Base-by-base conservation (phyloP, 257 asterid genomes). In the Solanum piurae region DNA sequence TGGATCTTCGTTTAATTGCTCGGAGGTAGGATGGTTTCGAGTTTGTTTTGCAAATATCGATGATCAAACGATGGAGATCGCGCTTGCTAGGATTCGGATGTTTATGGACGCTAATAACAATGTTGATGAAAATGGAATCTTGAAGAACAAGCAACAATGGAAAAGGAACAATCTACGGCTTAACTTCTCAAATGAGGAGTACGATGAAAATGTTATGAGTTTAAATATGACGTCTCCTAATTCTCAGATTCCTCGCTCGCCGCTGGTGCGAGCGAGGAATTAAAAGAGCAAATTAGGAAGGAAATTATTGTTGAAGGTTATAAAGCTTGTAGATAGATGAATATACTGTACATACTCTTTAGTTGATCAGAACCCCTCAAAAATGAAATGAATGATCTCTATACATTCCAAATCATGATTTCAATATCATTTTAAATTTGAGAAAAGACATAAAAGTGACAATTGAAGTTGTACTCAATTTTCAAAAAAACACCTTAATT, bases 21-120 rank as follows among this genome's bases (percentile, higher is more conserved):
- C 42, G 9, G 99, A 96, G 25, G 96, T 97, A 0, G 99, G 98
- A 5, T 96, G 98, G 99, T 96, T 94, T 64, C 88, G 99, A 87
- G 95, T 93, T 84, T 96, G 99, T 83, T 93, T 96, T 29, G 98
- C 98, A 1, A 95, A 96, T 62, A 93, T 96, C 94, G 95, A 94
- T 9, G 95, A 91, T 9, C 91, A 91, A 31, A 96, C 96, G 0
- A 42, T 96, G 77, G 90, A 89, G 1, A 68, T 91, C 37, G 98
- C 99, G 0, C 91, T 96, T 0, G 13, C 79, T 5, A 93, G 98
- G 80, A 94, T 95, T 11, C 75, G 88, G n/a, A 40, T 2, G 88
- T 94, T 95, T 36, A 93, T 94, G 13, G 87, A 58, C 60, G 34
- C 55, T 25, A 49, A 62, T 3, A 36, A 55, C 64, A 55, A 18